A percentile compares a stretch with the other conserved stretches of the same genome.
Evolutionary conservation across 2,329 filamentous ascomycete genomes (phyloP).

Genomic region (Mycosphaerella sp.): DNA sequence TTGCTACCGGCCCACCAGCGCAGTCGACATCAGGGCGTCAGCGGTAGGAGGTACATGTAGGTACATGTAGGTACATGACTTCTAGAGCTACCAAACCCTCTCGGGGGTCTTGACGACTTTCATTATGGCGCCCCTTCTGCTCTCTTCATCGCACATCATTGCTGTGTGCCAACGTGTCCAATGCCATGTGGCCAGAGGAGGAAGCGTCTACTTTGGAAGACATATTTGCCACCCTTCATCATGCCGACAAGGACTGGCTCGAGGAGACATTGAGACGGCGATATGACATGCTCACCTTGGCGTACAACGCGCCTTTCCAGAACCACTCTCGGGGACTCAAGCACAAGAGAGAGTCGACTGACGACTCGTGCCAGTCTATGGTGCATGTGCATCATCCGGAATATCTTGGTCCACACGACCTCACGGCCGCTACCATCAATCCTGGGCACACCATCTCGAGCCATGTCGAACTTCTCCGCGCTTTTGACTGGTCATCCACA

Average conservation of each 20-base stretch:
- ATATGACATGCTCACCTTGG: background rate
- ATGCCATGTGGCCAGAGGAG: slow-evolving; percentile 7
- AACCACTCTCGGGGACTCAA: background rate
- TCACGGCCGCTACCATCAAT: slow-evolving; percentile 9
- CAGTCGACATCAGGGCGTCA: too few relatives aligned
- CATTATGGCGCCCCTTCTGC: background rate
- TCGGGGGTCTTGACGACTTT: background rate
- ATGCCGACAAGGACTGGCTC: slow-evolving; percentile 11
- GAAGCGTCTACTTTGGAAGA: slow-evolving; percentile 10
- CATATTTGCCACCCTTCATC: slow-evolving; percentile 6
- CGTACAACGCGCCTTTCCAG: background rate
- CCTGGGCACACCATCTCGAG: slow-evolving; percentile 6
- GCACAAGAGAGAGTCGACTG: slow-evolving; percentile 5
- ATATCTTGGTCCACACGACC: slow-evolving; percentile 12
- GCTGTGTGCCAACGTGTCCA: background rate
- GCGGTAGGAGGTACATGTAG: too few relatives aligned
- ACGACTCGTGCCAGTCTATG: background rate
- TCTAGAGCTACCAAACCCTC: too few relatives aligned
- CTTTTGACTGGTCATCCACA: slow-evolving; percentile 18
- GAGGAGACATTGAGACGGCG: slow-evolving; percentile 6
- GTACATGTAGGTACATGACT: too few relatives aligned
- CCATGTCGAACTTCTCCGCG: slow-evolving; percentile 15
- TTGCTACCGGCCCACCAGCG: background rate
- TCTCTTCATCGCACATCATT: background rate
- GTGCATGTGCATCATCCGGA: background rate